phyloP scores from a whole-genome alignment of 768 basidiomycete genomes.

The Naganishia kalamii region DNA sequence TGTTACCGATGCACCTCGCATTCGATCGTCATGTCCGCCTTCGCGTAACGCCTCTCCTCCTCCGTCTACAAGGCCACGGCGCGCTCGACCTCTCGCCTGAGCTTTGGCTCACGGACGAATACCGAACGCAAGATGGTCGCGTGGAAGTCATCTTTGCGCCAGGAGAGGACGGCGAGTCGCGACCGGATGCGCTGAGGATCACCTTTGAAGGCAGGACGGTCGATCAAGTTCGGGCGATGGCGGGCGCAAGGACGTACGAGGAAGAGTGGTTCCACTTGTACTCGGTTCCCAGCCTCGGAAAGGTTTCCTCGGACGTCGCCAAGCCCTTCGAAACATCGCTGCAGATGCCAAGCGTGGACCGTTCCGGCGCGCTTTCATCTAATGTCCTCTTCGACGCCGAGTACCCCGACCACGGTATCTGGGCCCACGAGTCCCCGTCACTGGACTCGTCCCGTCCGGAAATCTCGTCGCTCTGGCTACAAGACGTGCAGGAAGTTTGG shows the following conservation, averaged over 20 bases:
- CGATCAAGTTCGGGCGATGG: background rate
- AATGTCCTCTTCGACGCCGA: background rate
- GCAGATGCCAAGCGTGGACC: background rate
- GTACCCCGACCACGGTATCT: constrained; percentile 11
- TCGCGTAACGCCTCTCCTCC: constrained; percentile 6
- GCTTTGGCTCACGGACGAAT: background rate
- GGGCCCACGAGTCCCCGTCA: background rate
- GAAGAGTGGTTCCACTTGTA: constrained; percentile 3
- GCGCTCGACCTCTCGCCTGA: constrained; percentile 9
- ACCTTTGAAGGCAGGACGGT: background rate
- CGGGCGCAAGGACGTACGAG: background rate
- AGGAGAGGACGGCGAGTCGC: background rate
- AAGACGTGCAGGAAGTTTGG: background rate
- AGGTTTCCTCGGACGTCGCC: too few relatives aligned
- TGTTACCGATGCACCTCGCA: constrained; percentile 4
- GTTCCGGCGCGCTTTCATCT: background rate
- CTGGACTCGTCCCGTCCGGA: background rate
- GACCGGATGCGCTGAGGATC: constrained; percentile 1
- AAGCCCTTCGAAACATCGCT: background rate
- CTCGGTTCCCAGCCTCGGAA: background rate
- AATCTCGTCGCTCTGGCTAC: constrained; percentile 12
- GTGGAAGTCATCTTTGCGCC: constrained; percentile 12
- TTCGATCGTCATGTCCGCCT: constrained; percentile 8
- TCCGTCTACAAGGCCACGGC: constrained; percentile 4
- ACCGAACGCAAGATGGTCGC: background rate